Conservation (phyloP, 768 basidiomycete genomes). For the Paxillus involutus region DNA sequence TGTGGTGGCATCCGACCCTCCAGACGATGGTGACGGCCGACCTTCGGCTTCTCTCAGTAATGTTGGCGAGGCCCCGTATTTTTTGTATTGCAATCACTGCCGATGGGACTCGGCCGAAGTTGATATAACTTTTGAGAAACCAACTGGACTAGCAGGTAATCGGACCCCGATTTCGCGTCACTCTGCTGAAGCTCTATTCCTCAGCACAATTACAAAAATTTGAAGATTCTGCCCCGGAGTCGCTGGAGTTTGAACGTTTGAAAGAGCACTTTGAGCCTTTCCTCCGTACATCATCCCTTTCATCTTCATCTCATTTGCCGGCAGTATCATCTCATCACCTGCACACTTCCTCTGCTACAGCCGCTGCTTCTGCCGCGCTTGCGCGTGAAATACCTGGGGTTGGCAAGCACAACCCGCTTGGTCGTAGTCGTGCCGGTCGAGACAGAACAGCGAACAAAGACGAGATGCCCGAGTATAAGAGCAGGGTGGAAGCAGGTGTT, state of each 20-base stretch:
- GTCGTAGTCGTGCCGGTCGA: slow-evolving; percentile 46
- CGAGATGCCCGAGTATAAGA: slow-evolving; percentile 76
- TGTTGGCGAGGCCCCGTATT: slow-evolving; percentile 85
- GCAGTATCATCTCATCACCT: slow-evolving; percentile 61
- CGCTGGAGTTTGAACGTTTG: slow-evolving; percentile 87
- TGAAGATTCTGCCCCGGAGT: slow-evolving; percentile 83
- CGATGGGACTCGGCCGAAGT: slow-evolving; percentile 94
- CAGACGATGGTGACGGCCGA: slow-evolving; percentile 57
- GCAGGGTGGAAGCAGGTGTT: slow-evolving; percentile 62
- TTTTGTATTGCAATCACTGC: slow-evolving; percentile 89
- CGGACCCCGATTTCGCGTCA: not conserved
- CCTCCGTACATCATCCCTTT: slow-evolving; percentile 78
- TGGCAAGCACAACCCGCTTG: slow-evolving; percentile 69
- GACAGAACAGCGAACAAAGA: slow-evolving; percentile 71
- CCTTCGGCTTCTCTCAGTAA: slow-evolving; percentile 52
- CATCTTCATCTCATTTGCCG: slow-evolving; percentile 60
- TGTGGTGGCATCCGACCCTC: slow-evolving; percentile 87
- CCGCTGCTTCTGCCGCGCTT: slow-evolving; percentile 86
- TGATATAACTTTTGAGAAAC: slow-evolving; percentile 93
- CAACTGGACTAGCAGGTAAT: slow-evolving; percentile 90
- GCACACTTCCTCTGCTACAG: slow-evolving; percentile 81
- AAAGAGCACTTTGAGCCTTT: slow-evolving; percentile 98
- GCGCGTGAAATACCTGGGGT: slow-evolving; percentile 86
- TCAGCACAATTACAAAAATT: slow-evolving; percentile 90
- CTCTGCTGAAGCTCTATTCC: slow-evolving; percentile 2